Conservation (phyloP, 2,329 filamentous ascomycete species). For the Lasiodiplodia citricola region DNA sequence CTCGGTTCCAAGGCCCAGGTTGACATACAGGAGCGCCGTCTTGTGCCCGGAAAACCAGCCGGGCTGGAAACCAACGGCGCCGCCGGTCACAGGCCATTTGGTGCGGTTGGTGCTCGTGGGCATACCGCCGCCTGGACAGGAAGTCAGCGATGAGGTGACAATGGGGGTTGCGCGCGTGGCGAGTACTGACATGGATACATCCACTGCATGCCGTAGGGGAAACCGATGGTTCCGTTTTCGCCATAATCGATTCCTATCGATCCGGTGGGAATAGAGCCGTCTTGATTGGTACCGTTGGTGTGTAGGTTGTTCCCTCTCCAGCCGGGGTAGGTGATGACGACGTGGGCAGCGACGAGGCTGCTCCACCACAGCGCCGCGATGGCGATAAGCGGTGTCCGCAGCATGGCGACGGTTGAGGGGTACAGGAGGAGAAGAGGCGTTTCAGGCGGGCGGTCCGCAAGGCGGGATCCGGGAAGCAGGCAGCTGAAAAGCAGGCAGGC, state of each 20-base stretch:
- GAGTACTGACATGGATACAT: slow-evolving; percentile 81
- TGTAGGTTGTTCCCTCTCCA: slow-evolving; percentile 87
- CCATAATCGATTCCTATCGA: slow-evolving; percentile 53
- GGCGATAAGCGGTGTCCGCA: slow-evolving; percentile 9
- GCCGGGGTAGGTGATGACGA: slow-evolving; percentile 83
- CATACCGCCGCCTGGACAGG: slow-evolving; percentile 78
- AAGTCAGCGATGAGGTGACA: background rate
- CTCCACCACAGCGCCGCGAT: slow-evolving; percentile 35
- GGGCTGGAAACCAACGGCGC: slow-evolving; percentile 87
- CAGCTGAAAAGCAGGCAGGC: slow-evolving; percentile 4
- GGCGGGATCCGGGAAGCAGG: slow-evolving; percentile 1
- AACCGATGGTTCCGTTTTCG: slow-evolving; percentile 52
- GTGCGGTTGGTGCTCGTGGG: slow-evolving; percentile 79
- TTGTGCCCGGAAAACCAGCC: slow-evolving; percentile 94
- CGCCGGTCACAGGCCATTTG: slow-evolving; percentile 86
- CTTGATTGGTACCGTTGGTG: slow-evolving; percentile 67
- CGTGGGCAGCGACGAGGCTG: slow-evolving; percentile 67
- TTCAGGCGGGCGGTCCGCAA: slow-evolving; percentile 16
- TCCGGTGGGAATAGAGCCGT: slow-evolving; percentile 44
- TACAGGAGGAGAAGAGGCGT: background rate
- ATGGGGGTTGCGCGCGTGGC: background rate
- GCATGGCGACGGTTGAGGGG: slow-evolving; percentile 7
- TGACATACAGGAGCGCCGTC: slow-evolving; percentile 84
- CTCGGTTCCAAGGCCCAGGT: slow-evolving; percentile 82
- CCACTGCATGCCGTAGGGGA: slow-evolving; percentile 94